Evolutionary conservation across 768 basidiomycete genomes (phyloP).

Genomic region (Suillus weaverae): DNA sequence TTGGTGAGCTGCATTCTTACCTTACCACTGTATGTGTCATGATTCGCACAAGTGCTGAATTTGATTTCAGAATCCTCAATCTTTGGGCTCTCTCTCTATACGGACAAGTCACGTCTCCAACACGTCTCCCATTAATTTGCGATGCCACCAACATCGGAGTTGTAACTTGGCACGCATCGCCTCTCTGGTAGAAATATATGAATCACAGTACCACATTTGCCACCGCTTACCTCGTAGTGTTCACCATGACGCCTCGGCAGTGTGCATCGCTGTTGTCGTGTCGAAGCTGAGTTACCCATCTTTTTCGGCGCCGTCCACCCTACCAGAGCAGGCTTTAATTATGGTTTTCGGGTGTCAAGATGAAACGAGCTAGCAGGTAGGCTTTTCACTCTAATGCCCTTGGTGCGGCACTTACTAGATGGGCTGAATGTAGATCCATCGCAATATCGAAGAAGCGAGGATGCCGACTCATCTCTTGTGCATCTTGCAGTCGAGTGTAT

Average conservation of each 20-base stretch:
- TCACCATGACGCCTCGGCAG: constrained; percentile 70
- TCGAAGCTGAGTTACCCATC: constrained; percentile 58
- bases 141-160: constrained; percentile 58
- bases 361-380: constrained; percentile 62
- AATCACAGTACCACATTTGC: constrained; percentile 59
- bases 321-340: neutral
- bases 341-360: constrained; percentile 30
- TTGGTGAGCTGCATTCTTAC: constrained; percentile 28
- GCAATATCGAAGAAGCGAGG: constrained; percentile 48
- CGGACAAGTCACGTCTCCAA: constrained; percentile 44
- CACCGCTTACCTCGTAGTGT: constrained; percentile 57
- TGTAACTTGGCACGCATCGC: constrained; percentile 50
- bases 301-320: neutral
- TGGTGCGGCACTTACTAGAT: neutral
- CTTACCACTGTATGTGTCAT: neutral
- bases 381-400: neutral
- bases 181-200: constrained; percentile 49
- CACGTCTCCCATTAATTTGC: constrained; percentile 44
- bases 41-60: neutral
- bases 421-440: constrained; percentile 51
- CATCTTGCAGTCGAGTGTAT: constrained; percentile 50
- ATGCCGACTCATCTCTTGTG: constrained; percentile 61
- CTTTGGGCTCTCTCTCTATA: constrained; percentile 45
- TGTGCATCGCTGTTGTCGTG: constrained; percentile 63
- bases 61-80: constrained; percentile 48